phyloP scores from a whole-genome alignment of 805 yeast genomes.

The Jamesozyma spencerorum region DNA sequence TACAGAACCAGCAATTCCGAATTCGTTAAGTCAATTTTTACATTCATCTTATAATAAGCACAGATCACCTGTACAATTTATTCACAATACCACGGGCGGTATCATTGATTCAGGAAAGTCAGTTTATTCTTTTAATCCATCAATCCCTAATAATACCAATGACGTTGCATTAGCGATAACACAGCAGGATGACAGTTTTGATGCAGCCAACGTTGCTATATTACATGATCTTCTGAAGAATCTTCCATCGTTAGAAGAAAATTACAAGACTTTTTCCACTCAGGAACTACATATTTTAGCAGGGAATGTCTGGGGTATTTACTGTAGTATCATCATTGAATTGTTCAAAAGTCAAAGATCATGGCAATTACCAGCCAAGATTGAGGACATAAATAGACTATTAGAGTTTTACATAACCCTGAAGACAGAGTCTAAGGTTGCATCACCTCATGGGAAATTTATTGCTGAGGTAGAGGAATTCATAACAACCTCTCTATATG shows the following conservation, averaged over 20 bases:
- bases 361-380: slow-evolving; percentile 28
- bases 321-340: slow-evolving; percentile 22
- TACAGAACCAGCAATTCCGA: slow-evolving; percentile 20
- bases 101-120: slow-evolving; percentile 23
- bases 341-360: slow-evolving; percentile 23
- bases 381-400: slow-evolving; percentile 23
- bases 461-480: slow-evolving; percentile 25
- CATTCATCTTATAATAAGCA: slow-evolving; percentile 27
- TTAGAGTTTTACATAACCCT: slow-evolving; percentile 23
- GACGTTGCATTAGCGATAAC: slow-evolving; percentile 13
- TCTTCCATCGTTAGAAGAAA: slow-evolving; percentile 25
- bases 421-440: slow-evolving; percentile 21
- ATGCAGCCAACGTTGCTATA: slow-evolving; percentile 13
- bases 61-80: slow-evolving; percentile 25
- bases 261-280: slow-evolving; percentile 21
- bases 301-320: slow-evolving; percentile 28
- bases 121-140: slow-evolving; percentile 21
- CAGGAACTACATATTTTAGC: slow-evolving; percentile 25
- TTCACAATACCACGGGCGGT: slow-evolving; percentile 19
- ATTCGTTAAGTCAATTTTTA: slow-evolving; percentile 24
- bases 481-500: slow-evolving; percentile 31
- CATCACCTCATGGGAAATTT: slow-evolving; percentile 19
- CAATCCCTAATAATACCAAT: slow-evolving; percentile 11
- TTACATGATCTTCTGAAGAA: slow-evolving; percentile 28
- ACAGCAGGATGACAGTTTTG: slow-evolving; percentile 13